Base-by-base conservation (phyloP, 2,329 filamentous ascomycete species). In the Diaporthe citri region DNA sequence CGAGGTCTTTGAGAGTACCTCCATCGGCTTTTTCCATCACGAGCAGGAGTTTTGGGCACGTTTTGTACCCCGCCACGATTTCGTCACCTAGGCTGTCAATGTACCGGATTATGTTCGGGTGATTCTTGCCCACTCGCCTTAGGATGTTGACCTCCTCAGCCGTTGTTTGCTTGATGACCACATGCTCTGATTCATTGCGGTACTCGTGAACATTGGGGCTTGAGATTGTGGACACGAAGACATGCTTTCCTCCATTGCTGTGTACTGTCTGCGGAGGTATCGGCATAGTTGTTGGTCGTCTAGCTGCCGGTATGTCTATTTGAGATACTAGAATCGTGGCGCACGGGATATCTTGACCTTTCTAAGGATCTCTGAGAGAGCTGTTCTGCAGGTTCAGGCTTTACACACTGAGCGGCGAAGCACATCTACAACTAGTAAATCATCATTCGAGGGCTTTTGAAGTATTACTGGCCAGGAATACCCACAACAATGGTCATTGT, bases 151-250 rank as follows among this genome's bases (percentile, higher is more conserved):
- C 25, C 13, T 66, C 60, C 20, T 66, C 15, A 25, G 20, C 28
- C 12, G 28, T 66, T 22, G 25, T 13, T 8, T 25, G 28, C 41
- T 48, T 51, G 10, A 48, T 36, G 9, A 51, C 60, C 20, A 36
- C 60, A 48, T n/a, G 41, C 20, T 34, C 5, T 36, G 41, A 9
- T 36, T 10, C 20, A 43, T n/a, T 36, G 43, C 59, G 17, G 39
- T 64, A 64, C 59, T 46, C n/a, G n/a, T 64, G 59, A 31, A 31
- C 17, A 1, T 43, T 15, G 20, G 59, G 59, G 39, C 39, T 46
- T 17, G 59, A 64, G 9, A 46, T 64, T 31, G 59, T 64, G 39
- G 59, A 64, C 31, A 64, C 39, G 8, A 46, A 46, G 17, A 64
- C 39, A 13, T 64, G 31, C 13, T 64, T 31, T 9, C 39, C 8